These are phyloP conservation scores for Nitzschia sp. DNA, from an alignment of 108 stramenopile species.

Conservation along the genomic window DNA sequence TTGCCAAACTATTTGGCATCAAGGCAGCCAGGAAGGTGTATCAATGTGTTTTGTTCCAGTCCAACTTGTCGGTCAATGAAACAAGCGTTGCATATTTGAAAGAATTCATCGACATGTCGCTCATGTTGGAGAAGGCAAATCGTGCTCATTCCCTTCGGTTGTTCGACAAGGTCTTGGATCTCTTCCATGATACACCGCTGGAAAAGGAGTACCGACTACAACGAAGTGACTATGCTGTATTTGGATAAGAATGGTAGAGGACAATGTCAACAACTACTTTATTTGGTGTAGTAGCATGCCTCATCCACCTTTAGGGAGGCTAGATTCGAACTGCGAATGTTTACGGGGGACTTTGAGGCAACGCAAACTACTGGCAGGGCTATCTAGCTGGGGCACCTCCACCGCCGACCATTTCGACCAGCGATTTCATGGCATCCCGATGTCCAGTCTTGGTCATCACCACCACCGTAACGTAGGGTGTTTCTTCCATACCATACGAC, in stretches of 20 bases:
- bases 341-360: too few relatives aligned
- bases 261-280: too few relatives aligned
- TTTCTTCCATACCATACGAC: conserved; percentile 59
- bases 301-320: too few relatives aligned
- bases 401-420: conserved; percentile 54
- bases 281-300: too few relatives aligned
- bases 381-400: background rate
- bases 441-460: conserved; percentile 82
- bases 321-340: too few relatives aligned
- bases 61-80: conserved; percentile 41
- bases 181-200: conserved; percentile 42
- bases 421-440: conserved; percentile 69
- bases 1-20: conserved; percentile 19
- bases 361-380: too few relatives aligned
- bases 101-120: conserved; percentile 40
- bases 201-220: conserved; percentile 33
- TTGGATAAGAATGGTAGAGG: too few relatives aligned
- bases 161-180: conserved; percentile 55
- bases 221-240: conserved; percentile 28
- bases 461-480: conserved; percentile 57
- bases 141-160: conserved; percentile 36
- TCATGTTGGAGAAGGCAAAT: conserved; percentile 25
- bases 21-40: conserved; percentile 56
- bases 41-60: conserved; percentile 53
- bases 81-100: conserved; percentile 48